Evolutionary conservation across 2,329 filamentous ascomycete genomes (phyloP).

Genomic region (Polychaeton citri): DNA sequence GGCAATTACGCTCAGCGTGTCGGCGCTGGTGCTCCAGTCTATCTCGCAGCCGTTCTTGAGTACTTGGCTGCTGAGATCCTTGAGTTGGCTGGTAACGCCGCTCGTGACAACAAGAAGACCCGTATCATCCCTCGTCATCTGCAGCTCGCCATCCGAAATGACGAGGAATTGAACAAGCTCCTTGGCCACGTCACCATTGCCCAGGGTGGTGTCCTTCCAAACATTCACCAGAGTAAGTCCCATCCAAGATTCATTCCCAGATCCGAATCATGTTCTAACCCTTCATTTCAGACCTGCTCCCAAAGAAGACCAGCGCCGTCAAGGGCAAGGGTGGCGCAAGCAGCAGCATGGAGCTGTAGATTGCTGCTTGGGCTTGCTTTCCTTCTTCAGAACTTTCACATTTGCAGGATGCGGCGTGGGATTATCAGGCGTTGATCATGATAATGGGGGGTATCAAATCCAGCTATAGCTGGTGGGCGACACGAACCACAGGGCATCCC

Average conservation of each 20-base stretch:
- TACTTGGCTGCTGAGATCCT: slow-evolving; percentile 98
- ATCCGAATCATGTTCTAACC: slow-evolving; percentile 24
- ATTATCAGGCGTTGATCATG: background rate
- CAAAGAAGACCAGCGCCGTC: slow-evolving; percentile 73
- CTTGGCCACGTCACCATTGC: slow-evolving; percentile 92
- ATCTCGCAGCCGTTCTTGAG: slow-evolving; percentile 93
- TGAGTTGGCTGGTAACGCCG: slow-evolving; percentile 95
- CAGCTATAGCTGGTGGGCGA: background rate
- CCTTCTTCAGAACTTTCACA: background rate
- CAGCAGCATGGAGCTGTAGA: slow-evolving; percentile 91
- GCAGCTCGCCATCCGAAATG: slow-evolving; percentile 97
- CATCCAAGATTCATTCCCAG: slow-evolving; percentile 2
- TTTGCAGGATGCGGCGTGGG: background rate
- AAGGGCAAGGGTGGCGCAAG: slow-evolving; percentile 64
- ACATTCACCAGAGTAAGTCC: slow-evolving; percentile 86
- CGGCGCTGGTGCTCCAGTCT: slow-evolving; percentile 93
- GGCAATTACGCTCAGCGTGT: slow-evolving; percentile 99
- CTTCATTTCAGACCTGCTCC: slow-evolving; percentile 64
- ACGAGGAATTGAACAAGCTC: slow-evolving; percentile 99
- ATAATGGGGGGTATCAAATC: background rate
- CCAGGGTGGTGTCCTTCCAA: slow-evolving; percentile 91
- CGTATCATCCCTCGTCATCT: slow-evolving; percentile 99
- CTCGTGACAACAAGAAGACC: slow-evolving; percentile 99
- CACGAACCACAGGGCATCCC: background rate
- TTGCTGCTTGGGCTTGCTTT: slow-evolving; percentile 15